Base-by-base conservation (phyloP, 2,329 filamentous ascomycete species). In the Cordyceps sp. region DNA sequence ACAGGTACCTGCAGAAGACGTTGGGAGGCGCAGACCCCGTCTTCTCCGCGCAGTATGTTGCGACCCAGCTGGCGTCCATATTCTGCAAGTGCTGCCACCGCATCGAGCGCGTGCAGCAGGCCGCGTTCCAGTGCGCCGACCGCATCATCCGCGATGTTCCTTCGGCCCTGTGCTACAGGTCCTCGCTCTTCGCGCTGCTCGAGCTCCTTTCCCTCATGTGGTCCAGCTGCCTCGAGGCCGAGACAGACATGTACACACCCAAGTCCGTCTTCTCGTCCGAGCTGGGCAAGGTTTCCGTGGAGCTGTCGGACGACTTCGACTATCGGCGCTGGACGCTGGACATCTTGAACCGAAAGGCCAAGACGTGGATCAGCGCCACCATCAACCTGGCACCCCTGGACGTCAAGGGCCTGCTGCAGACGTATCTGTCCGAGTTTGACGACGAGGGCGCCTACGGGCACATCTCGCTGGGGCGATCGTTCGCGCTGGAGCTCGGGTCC, bases 161-260 rank as follows among this genome's bases (percentile, higher is more conserved):
- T 2, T 94, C 90, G 4, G 79, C 83, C 3, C 64, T 99, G 13
- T 96, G 88, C 47, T 81, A 94, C 46, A 80, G 81, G 42, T 76
- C 78, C 6, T 93, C 92, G 2, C 63, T 99, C 0, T 98, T 96
- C 55, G 85, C 88, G 2, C 64, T 99, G 13, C 64, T 98, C 9
- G 92, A 98, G 52, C 68, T 98, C 4, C 61, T 98, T 14, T 88
- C 84, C 4, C 69, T 98, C 19, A 85, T 98, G 78, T 98, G 88
- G 88, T 73, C 74, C 30, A 88, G 85, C 47, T 98, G 90, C 49
- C 62, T 98, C 13, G 88, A 98, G 50, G 80, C 80, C 10, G 90
- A 99, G 52, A 86, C 86, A 0, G 88, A 98, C 44, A 75, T 92
- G 46, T 98, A 96, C 46, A 76, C 84, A 32, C 92, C 85, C 57